Percentiles rank a stretch among this genome's conserved stretches.
These are phyloP conservation scores for Orbilia brochopaga DNA, from an alignment of 2,329 filamentous ascomycete genomes.

Conservation along the genomic window DNA sequence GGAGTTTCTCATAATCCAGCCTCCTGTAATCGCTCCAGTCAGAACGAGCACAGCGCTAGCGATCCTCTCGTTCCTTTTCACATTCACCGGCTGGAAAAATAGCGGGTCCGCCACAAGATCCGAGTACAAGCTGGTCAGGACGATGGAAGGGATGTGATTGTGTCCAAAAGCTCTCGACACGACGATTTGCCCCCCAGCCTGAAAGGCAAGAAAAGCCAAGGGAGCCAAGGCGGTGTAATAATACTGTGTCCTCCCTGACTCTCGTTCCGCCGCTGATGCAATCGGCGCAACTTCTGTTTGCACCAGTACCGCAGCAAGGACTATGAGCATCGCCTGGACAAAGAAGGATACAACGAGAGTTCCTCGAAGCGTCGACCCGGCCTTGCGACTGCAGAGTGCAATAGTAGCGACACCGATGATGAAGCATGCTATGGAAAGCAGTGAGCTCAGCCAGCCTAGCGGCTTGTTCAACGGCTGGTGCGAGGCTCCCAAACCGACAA, in stretches of 20 bases:
- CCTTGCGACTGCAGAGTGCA: slow-evolving; percentile 59
- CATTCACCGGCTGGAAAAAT: slow-evolving; percentile 61
- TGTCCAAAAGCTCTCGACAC: slow-evolving; percentile 62
- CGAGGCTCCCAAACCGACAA: slow-evolving; percentile 67
- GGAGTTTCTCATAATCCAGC: slow-evolving; percentile 61
- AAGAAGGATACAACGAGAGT: slow-evolving; percentile 63
- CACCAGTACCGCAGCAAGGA: slow-evolving; percentile 64
- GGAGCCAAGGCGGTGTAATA: slow-evolving; percentile 61
- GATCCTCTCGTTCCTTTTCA: slow-evolving; percentile 63
- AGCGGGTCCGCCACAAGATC: slow-evolving; percentile 64
- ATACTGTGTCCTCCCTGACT: slow-evolving; percentile 54
- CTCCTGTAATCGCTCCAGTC: slow-evolving; percentile 61
- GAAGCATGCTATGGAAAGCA: slow-evolving; percentile 65
- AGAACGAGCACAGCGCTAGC: slow-evolving; percentile 61
- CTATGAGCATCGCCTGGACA: slow-evolving; percentile 63
- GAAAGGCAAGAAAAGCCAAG: slow-evolving; percentile 63
- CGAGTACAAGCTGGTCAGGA: slow-evolving; percentile 65
- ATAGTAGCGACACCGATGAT: slow-evolving; percentile 63
- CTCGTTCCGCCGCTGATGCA: slow-evolving; percentile 58
- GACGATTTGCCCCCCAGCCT: slow-evolving; percentile 65
- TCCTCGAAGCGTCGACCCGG: slow-evolving; percentile 58
- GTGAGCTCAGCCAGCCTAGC: slow-evolving; percentile 64
- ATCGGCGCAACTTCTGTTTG: slow-evolving; percentile 59
- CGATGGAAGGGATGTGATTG: slow-evolving; percentile 65
- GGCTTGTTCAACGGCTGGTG: slow-evolving; percentile 63